Conservation (phyloP, 148 eudicot genomes). For the Gaultheria prostrata region DNA sequence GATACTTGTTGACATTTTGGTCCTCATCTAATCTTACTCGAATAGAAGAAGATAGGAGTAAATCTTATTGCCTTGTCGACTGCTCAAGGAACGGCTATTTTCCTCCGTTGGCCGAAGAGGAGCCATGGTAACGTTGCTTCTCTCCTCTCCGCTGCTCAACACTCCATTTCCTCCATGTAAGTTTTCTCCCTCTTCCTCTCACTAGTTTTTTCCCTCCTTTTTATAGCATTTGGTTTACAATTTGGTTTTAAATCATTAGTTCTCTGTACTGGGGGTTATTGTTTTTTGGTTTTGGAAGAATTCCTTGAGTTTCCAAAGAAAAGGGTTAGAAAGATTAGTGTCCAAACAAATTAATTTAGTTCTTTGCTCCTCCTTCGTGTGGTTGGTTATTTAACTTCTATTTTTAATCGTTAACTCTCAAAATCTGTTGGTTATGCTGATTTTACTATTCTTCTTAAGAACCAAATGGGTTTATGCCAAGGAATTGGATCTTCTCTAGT, state of each 20-base stretch:
- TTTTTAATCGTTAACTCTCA: too few relatives aligned
- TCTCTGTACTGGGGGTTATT: not conserved
- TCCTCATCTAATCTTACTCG: not conserved
- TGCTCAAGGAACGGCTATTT: not conserved
- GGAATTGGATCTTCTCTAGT: not conserved
- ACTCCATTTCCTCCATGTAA: conserved; percentile 12
- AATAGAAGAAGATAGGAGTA: not conserved
- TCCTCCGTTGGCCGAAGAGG: not conserved
- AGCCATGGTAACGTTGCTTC: not conserved
- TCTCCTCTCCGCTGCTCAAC: not conserved
- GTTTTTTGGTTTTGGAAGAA: not conserved
- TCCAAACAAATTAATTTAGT: not conserved
- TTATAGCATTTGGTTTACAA: not conserved
- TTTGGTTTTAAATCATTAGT: conserved; percentile 4
- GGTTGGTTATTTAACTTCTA: too few relatives aligned
- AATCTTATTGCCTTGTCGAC: not conserved
- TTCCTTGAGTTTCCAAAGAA: not conserved
- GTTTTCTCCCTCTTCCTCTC: not conserved
- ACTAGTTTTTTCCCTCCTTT: not conserved
- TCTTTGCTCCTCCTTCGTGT: too few relatives aligned
- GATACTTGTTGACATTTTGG: not conserved
- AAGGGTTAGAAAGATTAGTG: conserved; percentile 4
- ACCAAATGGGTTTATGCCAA: not conserved
- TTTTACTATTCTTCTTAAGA: not conserved
- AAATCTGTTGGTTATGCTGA: too few relatives aligned